Evolutionary conservation across 2,329 filamentous ascomycete species (phyloP), one percentile per base, ranked within the genome.

Genomic region (Arthrobotrys megalospora): DNA sequence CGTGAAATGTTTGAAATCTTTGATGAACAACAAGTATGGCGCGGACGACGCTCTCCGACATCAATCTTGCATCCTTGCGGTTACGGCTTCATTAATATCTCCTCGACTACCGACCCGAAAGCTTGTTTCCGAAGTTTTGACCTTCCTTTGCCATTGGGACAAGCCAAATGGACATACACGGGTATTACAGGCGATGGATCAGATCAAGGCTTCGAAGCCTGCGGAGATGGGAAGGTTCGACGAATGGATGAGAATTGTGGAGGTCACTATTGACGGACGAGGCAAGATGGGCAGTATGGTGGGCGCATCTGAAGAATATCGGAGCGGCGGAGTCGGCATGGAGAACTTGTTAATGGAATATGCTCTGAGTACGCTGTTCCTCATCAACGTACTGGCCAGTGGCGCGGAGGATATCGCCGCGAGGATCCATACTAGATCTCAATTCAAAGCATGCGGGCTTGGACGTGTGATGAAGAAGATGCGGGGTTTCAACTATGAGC

Each of bases 331-430:
- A 80, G 96, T 97, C 83, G 96, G 96, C 84, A 97, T 98, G 91
- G 96, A 99, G 88, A 98, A 98, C 85, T 87, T 97, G 82, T 88
- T 99, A 67, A 98, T 99, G 96, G 96, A 99, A 88, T 99, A 99
- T 83, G 95, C 94, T 45, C 93, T 98, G 60, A 93, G 95, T 38
- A 97, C 94, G 1, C 89, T 99, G 82, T 94, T 98, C 83, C 88
- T 99, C 83, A 90, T 98, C 87, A 99, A 98, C 86, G 89, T 98
- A 81, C 90, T 99, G 79, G 96, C 98, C 85, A 93, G 94, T 2
- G 92, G 94, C 0, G 92, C 96, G 83, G 89, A 90, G 82, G 96
- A 99, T 83, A 86, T 99, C 80, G 93, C 97, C 85, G 87, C 98
- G 80, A 90, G 96, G 83, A 93, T 96, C 84, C 96, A 98, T 85